Base-by-base conservation (phyloP, 2,329 filamentous ascomycete species). In the Pseudopyricularia cyperi region DNA sequence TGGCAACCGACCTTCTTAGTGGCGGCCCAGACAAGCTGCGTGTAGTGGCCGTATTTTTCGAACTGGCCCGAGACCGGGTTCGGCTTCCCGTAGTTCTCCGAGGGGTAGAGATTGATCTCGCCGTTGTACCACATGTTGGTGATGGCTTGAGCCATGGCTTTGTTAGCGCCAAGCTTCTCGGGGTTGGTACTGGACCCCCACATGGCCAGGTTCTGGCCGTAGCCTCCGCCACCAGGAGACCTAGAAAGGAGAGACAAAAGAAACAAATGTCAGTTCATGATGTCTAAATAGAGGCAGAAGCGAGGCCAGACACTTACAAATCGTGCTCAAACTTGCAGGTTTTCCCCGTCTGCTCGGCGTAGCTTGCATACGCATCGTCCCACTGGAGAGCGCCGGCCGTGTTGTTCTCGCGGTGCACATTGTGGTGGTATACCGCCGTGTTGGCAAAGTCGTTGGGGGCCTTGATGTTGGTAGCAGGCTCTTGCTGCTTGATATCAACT, bases 151-250 rank as follows among this genome's bases (percentile, higher is more conserved):
- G 80, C 79, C 56, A 87, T 73, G 47, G 82, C 76, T 55, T 66
- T 68, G n/a, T 70, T 65, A 2, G 67, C 62, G 55, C 79, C 74
- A 58, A 83, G 74, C 55, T 62, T 56, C 55, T 66, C 57, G 24
- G 71, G 65, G 47, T 71, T 59, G 35, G 60, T 67, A 28, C 67
- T 66, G 48, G 66, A 67, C 48, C 69, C 75, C 63, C 66, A 75
- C 58, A 83, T 82, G 62, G 87, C 91, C 54, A 97, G 83, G 77
- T 97, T 98, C 72, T 98, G 93, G 57, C 93, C 93, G 63, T 93
- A 94, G 46, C 76, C 74, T 52, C 80, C 80, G 50, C 71, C 74
- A 56, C 79, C 78, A 47, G 77, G 71, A 26, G 71, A 65, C 60
- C 76, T 81, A 59, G 54, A 35, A 39, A n/a, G n/a, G n/a, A n/a